These are phyloP conservation scores for Brettanomyces nanus DNA, from an alignment of 805 yeast genomes.

Conservation along the genomic window DNA sequence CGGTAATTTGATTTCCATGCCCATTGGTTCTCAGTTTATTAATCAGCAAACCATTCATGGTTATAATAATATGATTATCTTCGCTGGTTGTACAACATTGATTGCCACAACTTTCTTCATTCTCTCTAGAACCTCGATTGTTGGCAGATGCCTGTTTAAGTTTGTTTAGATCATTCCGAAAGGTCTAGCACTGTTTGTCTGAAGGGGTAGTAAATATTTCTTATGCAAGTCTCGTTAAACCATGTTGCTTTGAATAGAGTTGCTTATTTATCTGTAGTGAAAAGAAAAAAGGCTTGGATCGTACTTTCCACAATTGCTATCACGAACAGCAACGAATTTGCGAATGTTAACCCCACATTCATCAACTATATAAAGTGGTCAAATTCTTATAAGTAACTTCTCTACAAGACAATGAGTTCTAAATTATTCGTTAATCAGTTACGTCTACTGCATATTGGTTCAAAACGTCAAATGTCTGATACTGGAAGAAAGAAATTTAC, in stretches of 20 bases:
- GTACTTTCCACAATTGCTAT: no score
- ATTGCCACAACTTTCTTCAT: slow-evolving; percentile 12
- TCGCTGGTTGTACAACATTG: slow-evolving; percentile 18
- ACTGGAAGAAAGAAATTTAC: slow-evolving; percentile 69
- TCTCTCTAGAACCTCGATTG: slow-evolving; percentile 10
- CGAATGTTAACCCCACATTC: no score
- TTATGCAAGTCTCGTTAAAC: no score
- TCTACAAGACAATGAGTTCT: no score
- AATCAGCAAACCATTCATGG: slow-evolving; percentile 17
- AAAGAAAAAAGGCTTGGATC: no score
- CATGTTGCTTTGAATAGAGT: no score
- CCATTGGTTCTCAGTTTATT: slow-evolving; percentile 41
- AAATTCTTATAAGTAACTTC: no score
- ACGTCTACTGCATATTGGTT: neutral
- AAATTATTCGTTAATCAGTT: no score
- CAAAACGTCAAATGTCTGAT: slow-evolving; percentile 21
- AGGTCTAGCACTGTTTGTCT: neutral
- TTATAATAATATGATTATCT: slow-evolving; percentile 20
- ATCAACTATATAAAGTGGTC: no score
- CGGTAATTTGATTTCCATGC: slow-evolving; percentile 36
- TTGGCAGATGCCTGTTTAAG: slow-evolving; percentile 22
- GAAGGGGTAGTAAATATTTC: neutral
- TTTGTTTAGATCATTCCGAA: slow-evolving; percentile 11
- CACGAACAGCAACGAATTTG: no score
- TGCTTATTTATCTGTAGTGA: no score